Evolutionary conservation across 1,284 basidiomycete species (phyloP), one percentile per base, ranked within the genome.

Genomic region (Melampsora larici-populina): DNA sequence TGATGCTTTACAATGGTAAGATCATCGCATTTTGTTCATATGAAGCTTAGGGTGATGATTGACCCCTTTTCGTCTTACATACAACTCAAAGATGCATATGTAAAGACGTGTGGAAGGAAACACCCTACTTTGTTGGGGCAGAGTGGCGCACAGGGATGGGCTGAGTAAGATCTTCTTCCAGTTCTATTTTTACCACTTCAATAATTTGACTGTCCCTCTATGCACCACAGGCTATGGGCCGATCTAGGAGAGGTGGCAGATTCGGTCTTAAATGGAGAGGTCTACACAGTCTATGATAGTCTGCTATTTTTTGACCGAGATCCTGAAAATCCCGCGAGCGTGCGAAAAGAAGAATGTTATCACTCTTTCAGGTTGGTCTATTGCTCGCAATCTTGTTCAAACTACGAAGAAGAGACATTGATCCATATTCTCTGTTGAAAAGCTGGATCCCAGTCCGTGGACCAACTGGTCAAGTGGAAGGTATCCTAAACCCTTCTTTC

Each of bases 41-140:
- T 21, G 21, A 70, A 21, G 33, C 33, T 3, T 48, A 63, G 36
- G 7, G 26, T 31, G 21, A 63, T 60, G 49, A 26, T 62, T 43
- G 29, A 40, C 8, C n/a, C 13, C 18, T 11, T 73, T 48, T 33
- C n/a, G 0, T 26, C 31, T 21, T 63, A 13, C 43, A 33, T 31
- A 24, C 18, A 58, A 70, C 31, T 13, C 21, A 40, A 49, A 76
- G 73, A 76, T 76, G 73, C 73, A 33, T 79, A 79, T 26, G 71
- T 79, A 21, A 65, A 67, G 58, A 79, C 79, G 13, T 80, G 80
- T 13, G 74, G 77, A 0, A 24, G 49, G 33, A 81, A 81, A 40
- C 81, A 81, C 65, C 81, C 81, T 0, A 76, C 46, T 6, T 70
- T 81, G 15, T 73, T 81, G 49, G 81, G 81, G 3, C 48, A 77